Evolutionary conservation across 164 flowering plant species (phyloP).

Genomic region (Magnolia officinalis): DNA sequence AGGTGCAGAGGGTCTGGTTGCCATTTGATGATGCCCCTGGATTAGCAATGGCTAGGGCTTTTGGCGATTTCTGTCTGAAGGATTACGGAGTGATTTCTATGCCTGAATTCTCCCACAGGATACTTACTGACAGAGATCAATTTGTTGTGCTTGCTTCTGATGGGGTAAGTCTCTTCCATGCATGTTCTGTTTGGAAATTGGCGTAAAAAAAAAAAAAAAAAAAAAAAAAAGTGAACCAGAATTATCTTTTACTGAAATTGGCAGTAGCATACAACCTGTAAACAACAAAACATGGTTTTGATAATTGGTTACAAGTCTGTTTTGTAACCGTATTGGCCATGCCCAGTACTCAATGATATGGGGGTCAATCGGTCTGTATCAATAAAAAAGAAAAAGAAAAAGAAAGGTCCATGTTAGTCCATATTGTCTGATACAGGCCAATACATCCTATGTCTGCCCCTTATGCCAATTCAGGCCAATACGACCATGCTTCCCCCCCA

Average conservation of each 20-base stretch:
- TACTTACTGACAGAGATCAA: slow-evolving; percentile 73
- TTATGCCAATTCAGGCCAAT: too few species aligned
- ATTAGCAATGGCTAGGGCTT: slow-evolving; percentile 98
- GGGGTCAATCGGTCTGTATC: too few species aligned
- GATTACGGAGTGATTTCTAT: slow-evolving; percentile 90
- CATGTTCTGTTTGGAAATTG: background rate
- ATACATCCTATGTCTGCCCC: too few species aligned
- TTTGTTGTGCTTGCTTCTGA: slow-evolving; percentile 94
- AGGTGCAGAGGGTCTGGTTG: slow-evolving; percentile 85
- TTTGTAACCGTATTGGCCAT: too few species aligned
- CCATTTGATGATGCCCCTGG: slow-evolving; percentile 90
- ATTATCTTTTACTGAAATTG: background rate
- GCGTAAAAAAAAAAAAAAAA: background rate
- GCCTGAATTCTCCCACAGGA: slow-evolving; percentile 77
- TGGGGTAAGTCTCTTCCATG: slow-evolving; percentile 61
- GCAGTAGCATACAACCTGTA: too few species aligned
- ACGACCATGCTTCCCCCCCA: too few species aligned
- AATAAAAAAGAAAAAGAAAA: too few species aligned
- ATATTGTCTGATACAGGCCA: too few species aligned
- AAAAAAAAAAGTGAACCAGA: background rate
- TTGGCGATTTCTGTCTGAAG: slow-evolving; percentile 96
- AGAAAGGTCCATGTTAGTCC: too few species aligned
- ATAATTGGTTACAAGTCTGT: too few species aligned
- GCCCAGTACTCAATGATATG: too few species aligned
- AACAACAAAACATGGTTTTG: too few species aligned